Conservation (phyloP, 1,139 yeast genomes). For the Debaryomycetaceae sp. region DNA sequence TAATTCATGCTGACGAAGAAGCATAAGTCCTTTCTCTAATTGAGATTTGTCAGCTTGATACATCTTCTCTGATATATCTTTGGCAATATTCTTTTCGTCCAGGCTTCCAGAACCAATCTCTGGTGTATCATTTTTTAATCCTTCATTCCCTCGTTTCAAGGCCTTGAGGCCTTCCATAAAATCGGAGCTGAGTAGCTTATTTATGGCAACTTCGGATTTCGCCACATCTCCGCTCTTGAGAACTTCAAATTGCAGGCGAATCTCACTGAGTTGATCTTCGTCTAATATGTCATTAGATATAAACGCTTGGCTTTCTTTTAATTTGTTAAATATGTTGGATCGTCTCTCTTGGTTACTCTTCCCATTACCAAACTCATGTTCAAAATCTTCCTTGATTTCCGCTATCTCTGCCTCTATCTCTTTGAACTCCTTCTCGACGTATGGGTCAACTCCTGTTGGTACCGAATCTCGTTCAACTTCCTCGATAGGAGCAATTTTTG, state of each 20-base stretch:
- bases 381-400: neutral
- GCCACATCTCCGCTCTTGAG: neutral
- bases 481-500: slow-evolving; percentile 12
- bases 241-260: neutral
- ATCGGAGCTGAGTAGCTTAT: slow-evolving; percentile 29
- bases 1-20: slow-evolving; percentile 25
- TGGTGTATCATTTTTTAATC: no score
- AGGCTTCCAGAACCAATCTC: neutral
- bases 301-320: neutral
- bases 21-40: slow-evolving; percentile 26
- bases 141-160: slow-evolving; percentile 4
- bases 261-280: slow-evolving; percentile 9
- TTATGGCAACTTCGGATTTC: slow-evolving; percentile 8
- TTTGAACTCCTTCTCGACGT: slow-evolving; percentile 1
- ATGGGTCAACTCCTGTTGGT: slow-evolving; percentile 1
- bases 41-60: slow-evolving; percentile 27
- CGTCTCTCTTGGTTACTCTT: neutral
- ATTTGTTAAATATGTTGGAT: neutral
- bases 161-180: slow-evolving; percentile 27
- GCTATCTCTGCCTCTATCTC: slow-evolving; percentile 1
- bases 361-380: slow-evolving; percentile 1
- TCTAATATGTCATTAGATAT: slow-evolving; percentile 5
- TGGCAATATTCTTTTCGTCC: slow-evolving; percentile 2
- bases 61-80: slow-evolving; percentile 27
- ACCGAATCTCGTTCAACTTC: slow-evolving; percentile 2